Conservation (phyloP, 495 filamentous ascomycete genomes). For the Aspergillus kassunensis region DNA sequence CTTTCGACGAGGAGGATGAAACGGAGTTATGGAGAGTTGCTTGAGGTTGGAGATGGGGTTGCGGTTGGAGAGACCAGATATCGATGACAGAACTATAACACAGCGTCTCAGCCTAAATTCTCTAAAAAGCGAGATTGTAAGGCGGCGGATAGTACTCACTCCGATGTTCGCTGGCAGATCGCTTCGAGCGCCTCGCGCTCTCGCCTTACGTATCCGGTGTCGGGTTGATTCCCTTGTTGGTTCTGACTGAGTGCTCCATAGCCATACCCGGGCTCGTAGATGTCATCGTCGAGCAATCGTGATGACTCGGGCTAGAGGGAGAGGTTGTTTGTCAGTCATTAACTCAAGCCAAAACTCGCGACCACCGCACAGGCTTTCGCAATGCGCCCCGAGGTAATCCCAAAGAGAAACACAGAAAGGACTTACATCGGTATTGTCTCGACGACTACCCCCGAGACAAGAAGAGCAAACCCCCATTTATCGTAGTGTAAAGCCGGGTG, state of each 20-base stretch:
- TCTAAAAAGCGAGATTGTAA: neutral
- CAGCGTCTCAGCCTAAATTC: neutral
- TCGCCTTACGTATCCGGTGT: conserved; percentile 46
- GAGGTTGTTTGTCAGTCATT: neutral
- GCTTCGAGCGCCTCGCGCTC: conserved; percentile 51
- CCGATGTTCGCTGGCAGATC: conserved; percentile 51
- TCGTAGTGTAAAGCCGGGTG: conserved; percentile 7
- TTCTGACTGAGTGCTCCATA: conserved; percentile 41
- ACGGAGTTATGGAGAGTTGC: conserved; percentile 37
- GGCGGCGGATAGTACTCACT: conserved; percentile 29
- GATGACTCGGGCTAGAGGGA: conserved; percentile 43
- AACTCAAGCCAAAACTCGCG: no score
- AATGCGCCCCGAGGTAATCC: no score
- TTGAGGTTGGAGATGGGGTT: conserved; percentile 45
- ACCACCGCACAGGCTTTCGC: no score
- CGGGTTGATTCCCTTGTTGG: conserved; percentile 40
- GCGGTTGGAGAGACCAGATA: conserved; percentile 48
- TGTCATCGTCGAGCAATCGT: conserved; percentile 49
- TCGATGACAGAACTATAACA: conserved; percentile 42
- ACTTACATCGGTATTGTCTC: conserved; percentile 45
- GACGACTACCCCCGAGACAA: conserved; percentile 46
- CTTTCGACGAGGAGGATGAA: conserved; percentile 29
- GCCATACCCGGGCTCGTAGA: conserved; percentile 47
- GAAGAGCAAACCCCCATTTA: conserved; percentile 52
- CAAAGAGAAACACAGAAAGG: neutral